Base-by-base conservation (phyloP, 176 grass and related monocot genomes). In the Musa itinerans region DNA sequence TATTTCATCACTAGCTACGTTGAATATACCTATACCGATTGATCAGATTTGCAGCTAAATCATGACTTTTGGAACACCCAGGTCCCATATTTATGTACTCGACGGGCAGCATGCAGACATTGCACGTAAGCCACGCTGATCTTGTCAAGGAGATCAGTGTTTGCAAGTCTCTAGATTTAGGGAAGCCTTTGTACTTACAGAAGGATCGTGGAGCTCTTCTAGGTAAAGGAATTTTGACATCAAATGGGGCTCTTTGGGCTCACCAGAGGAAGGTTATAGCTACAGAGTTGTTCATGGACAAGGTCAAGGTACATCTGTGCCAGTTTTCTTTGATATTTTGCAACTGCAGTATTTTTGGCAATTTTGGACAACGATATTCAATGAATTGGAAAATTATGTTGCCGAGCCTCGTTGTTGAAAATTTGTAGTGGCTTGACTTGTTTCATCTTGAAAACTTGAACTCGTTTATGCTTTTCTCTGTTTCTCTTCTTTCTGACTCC, bases 281-380 rank as follows among this genome's bases (percentile, higher is more conserved):
- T 22, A 81, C 87, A 1, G 83, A 96, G 72, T 90, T 96, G 65
- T 96, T 96, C 85, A 90, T 92, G 93, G 85, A 84, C 65, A 96
- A 89, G 67, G 72, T 92, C 50, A 96, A 92, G 89, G 93, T 96
- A 96, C 79, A 78, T 70, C 50, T 10, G n/a, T 69, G 1, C 9
- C 14, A 16, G 15, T 68, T 78, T 5, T 29, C 11, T 17, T 34
- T 74, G 52, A 49, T 49, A 69, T 69, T 20, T 50, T 50, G 34
- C 29, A 65, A 10, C 63, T 63, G 59, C 17, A 20, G 20, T 14
- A 21, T 9, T 20, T 63, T 23, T 19, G 17, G 17, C 2, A 19
- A 49, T 21, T 49, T 68, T 17, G 23, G 10, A 48, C 57, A 61
- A 20, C 2, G 9, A 61, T 61, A 9, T 61, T 61, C 17, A 61